Conservation (phyloP, 768 basidiomycete genomes). For the Boletus reticulatus region DNA sequence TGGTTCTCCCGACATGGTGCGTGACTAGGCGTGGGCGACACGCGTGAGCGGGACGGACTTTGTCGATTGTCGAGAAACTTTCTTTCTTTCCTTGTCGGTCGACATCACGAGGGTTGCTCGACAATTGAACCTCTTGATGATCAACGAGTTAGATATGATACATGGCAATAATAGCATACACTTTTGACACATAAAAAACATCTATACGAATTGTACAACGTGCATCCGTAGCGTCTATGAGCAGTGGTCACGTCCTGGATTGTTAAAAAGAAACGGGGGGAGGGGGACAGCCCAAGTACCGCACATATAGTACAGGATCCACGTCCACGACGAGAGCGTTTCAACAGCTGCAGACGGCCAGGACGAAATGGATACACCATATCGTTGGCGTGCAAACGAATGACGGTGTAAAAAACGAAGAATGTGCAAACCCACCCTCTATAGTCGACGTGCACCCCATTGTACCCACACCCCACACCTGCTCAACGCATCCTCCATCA, state of each 20-base stretch:
- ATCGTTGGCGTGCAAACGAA: neutral
- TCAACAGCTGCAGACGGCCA: neutral
- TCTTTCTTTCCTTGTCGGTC: neutral
- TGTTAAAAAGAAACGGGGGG: no score
- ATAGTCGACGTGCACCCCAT: slow-evolving; percentile 1
- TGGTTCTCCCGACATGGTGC: neutral
- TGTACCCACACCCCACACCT: slow-evolving; percentile 16
- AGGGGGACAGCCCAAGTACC: neutral
- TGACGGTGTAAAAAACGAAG: neutral
- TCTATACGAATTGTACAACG: no score
- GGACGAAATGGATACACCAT: neutral
- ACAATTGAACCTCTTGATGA: no score
- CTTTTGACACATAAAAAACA: neutral
- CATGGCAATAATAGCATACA: neutral
- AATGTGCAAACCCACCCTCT: neutral
- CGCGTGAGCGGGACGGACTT: neutral
- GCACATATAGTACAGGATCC: neutral
- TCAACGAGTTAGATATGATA: neutral
- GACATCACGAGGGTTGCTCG: no score
- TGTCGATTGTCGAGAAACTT: neutral
- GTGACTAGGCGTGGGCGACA: neutral
- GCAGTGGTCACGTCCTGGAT: neutral
- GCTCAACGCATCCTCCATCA: slow-evolving; percentile 16
- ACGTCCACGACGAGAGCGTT: neutral
- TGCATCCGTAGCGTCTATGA: no score